A percentile compares a stretch with the other conserved stretches of the same genome.
Evolutionary conservation across 331 rosid genomes (phyloP).

Genomic region (Stylosanthes scabra): DNA sequence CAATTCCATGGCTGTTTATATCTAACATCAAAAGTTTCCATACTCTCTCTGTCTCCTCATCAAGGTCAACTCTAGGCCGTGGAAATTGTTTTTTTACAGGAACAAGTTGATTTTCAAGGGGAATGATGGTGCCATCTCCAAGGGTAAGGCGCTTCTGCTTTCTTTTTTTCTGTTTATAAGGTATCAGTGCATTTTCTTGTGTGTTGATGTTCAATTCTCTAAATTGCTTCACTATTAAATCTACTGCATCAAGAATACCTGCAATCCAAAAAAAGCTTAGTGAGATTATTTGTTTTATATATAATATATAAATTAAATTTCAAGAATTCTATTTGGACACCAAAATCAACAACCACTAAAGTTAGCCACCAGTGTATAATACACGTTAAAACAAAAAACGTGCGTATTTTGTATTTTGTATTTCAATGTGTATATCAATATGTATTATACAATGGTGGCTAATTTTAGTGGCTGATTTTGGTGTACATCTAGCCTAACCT

Average conservation of each 20-base stretch:
- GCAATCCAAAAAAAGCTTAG: slow-evolving; percentile 43
- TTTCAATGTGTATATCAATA: no score
- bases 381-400: no score
- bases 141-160: slow-evolving; percentile 49
- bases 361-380: no score
- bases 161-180: slow-evolving; percentile 43
- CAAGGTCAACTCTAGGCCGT: slow-evolving; percentile 90
- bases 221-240: slow-evolving; percentile 60
- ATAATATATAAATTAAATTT: no score
- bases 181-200: slow-evolving; percentile 60
- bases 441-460: no score
- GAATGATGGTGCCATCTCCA: slow-evolving; percentile 61
- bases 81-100: slow-evolving; percentile 68
- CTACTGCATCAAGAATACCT: slow-evolving; percentile 50
- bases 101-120: slow-evolving; percentile 55
- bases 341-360: no score
- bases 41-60: slow-evolving; percentile 88
- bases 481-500: no score
- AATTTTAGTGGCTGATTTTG: no score
- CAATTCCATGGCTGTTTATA: slow-evolving; percentile 83
- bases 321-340: no score
- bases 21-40: slow-evolving; percentile 88
- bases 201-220: slow-evolving; percentile 59
- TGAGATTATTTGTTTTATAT: slow-evolving; percentile 24
- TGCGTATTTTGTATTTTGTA: no score